Conservation (phyloP, 192 early-diverging fungal genomes). For the Coemansia sp. region DNA sequence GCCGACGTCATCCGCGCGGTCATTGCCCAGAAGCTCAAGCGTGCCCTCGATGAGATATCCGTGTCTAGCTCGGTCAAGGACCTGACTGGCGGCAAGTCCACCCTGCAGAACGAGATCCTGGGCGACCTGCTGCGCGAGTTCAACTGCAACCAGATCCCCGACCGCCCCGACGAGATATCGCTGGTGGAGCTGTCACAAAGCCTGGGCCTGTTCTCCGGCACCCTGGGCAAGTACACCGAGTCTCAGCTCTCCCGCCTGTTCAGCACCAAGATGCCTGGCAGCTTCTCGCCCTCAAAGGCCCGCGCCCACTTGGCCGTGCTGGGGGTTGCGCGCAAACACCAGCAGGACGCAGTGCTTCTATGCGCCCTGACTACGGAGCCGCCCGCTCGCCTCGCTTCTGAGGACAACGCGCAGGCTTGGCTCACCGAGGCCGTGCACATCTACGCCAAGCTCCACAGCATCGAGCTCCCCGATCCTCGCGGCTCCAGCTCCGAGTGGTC, state of each 20-base stretch:
- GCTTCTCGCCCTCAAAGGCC: conserved; percentile 70
- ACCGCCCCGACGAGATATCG: conserved; percentile 85
- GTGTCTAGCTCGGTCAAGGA: conserved; percentile 59
- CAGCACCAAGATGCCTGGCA: conserved; percentile 88
- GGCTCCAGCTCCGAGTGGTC: not conserved
- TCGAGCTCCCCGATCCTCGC: conserved; percentile 34
- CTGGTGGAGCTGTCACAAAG: conserved; percentile 74
- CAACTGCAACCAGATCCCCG: conserved; percentile 64
- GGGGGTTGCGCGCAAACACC: conserved; percentile 60
- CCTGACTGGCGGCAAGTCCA: conserved; percentile 91
- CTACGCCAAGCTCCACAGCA: conserved; percentile 66
- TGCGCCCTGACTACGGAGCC: conserved; percentile 82
- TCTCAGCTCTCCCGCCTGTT: conserved; percentile 78
- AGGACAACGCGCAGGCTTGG: conserved; percentile 76
- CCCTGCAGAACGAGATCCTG: conserved; percentile 94
- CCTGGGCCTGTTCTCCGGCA: conserved; percentile 57
- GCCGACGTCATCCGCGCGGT: conserved; percentile 73
- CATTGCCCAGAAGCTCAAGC: conserved; percentile 90
- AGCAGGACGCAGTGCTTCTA: conserved; percentile 71
- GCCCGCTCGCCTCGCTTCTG: conserved; percentile 60
- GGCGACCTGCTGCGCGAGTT: conserved; percentile 94
- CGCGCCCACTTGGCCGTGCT: conserved; percentile 53
- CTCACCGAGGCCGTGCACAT: conserved; percentile 60
- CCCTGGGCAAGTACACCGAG: conserved; percentile 76
- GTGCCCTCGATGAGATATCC: conserved; percentile 65